These are phyloP conservation scores for Penicillium sp. DNA, from an alignment of 2,329 filamentous ascomycete genomes.

Conservation along the genomic window DNA sequence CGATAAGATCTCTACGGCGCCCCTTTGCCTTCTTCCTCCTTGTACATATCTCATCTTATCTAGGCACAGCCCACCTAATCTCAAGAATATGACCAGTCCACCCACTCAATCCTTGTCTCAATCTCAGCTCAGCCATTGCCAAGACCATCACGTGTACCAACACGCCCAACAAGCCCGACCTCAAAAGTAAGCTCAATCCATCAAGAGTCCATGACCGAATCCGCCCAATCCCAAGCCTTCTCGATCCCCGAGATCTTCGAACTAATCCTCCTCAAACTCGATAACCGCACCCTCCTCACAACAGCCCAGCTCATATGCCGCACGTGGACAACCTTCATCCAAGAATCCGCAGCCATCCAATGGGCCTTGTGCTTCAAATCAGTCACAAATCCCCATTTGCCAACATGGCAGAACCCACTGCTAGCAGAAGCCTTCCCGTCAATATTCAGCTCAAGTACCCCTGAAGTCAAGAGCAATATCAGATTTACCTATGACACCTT, in stretches of 20 bases:
- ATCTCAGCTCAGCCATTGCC: background rate
- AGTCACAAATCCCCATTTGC: background rate
- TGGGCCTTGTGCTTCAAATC: slow-evolving; percentile 6
- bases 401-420: background rate
- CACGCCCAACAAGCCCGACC: background rate
- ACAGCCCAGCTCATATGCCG: slow-evolving; percentile 4
- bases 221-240: background rate
- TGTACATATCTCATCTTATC: slow-evolving; percentile 3
- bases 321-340: slow-evolving; percentile 2
- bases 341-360: background rate
- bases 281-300: slow-evolving; percentile 9
- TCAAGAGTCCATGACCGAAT: background rate
- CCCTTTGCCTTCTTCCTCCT: background rate
- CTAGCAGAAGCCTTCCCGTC: slow-evolving; percentile 1
- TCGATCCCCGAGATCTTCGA: slow-evolving; percentile 9
- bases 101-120: background rate
- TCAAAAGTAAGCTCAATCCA: background rate
- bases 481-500: background rate
- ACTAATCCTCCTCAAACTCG: slow-evolving; percentile 6
- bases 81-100: background rate
- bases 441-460: background rate
- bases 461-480: background rate
- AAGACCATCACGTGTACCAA: slow-evolving; percentile 2
- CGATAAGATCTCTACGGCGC: too few species aligned
- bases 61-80: background rate